A percentile compares a stretch with the other conserved stretches of the same genome.
Conservation (phyloP, 2,329 filamentous ascomycete species). For the Chalaropsis thielavioides region DNA sequence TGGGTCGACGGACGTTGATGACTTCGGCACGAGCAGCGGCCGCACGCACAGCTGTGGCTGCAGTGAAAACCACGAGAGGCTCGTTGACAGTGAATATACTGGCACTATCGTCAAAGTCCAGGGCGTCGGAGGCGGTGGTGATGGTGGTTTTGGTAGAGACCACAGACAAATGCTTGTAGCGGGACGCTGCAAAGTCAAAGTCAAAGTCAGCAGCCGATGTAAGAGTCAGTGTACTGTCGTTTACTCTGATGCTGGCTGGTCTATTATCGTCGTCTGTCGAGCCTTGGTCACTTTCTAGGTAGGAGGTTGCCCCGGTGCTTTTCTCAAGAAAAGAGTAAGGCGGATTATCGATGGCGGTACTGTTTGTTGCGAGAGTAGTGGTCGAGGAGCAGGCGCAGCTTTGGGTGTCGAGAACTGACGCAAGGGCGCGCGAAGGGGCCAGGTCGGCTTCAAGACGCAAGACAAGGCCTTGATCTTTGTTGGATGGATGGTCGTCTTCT, state of each 20-base stretch:
- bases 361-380: neutral
- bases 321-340: neutral
- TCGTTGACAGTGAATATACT: slow-evolving; percentile 13
- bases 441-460: slow-evolving; percentile 4
- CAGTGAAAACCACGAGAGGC: slow-evolving; percentile 7
- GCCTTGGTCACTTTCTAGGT: neutral
- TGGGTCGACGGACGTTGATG: slow-evolving; percentile 13
- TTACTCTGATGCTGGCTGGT: neutral
- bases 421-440: slow-evolving; percentile 1
- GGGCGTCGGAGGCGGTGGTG: neutral
- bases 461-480: neutral
- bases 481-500: neutral
- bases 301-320: too few species aligned
- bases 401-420: neutral
- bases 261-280: neutral
- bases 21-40: slow-evolving; percentile 14
- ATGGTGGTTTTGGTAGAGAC: neutral
- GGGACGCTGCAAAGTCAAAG: slow-evolving; percentile 2
- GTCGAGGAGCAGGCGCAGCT: neutral
- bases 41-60: slow-evolving; percentile 13
- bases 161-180: neutral
- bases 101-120: slow-evolving; percentile 4
- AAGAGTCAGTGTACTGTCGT: neutral
- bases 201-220: neutral
- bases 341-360: neutral